Evolutionary conservation across 306 rosid species (phyloP).

Genomic region (Pyrus betulifolia): DNA sequence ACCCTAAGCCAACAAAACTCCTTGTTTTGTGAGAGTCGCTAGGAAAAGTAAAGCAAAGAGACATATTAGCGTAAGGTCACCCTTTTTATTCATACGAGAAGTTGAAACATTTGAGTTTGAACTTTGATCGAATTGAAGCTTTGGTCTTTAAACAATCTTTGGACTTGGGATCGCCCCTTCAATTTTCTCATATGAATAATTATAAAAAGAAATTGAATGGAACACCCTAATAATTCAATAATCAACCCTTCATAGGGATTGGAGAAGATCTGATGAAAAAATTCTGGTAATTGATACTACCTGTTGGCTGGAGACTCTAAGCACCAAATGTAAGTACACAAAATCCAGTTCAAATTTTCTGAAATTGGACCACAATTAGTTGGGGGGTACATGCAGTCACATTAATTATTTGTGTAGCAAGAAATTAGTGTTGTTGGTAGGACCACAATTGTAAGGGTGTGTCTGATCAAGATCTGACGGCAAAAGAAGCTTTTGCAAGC

Average conservation of each 20-base stretch:
- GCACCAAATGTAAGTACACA: constrained; percentile 23
- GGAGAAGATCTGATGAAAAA: constrained; percentile 10
- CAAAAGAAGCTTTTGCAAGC: background rate
- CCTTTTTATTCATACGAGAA: no score
- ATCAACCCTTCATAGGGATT: constrained; percentile 1
- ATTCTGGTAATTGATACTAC: constrained; percentile 5
- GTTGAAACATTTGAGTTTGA: no score
- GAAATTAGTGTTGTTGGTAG: background rate
- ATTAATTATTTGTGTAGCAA: background rate
- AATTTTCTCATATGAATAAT: no score
- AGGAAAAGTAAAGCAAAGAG: no score
- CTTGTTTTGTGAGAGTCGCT: no score
- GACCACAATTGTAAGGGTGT: constrained; percentile 19
- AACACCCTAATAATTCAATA: background rate
- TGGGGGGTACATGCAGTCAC: background rate
- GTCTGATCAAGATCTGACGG: constrained; percentile 4
- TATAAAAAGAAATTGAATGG: no score
- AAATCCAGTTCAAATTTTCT: background rate
- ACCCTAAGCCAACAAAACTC: no score
- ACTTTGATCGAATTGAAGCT: no score
- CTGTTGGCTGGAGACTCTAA: constrained; percentile 13
- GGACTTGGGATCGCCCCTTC: no score
- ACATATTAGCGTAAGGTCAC: no score
- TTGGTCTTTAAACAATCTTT: no score
- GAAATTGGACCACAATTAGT: constrained; percentile 27